These are phyloP conservation scores for Ehretia macrophylla DNA, from an alignment of 257 asterid genomes.

Conservation along the genomic window DNA sequence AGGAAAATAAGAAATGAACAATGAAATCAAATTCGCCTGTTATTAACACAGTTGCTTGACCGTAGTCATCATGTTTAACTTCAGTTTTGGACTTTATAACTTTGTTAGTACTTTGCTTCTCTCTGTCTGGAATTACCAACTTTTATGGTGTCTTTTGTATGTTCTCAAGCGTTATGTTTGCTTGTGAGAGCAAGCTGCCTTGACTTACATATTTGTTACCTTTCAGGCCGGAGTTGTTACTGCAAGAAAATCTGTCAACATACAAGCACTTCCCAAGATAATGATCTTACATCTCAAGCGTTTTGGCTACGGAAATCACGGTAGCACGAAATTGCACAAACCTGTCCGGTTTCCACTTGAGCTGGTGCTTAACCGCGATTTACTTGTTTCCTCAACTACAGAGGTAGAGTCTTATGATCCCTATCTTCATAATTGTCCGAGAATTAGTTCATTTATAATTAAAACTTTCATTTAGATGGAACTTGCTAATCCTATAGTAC, in stretches of 20 bases:
- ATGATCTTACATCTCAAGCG: constrained; percentile 90
- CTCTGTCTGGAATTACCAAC: no score
- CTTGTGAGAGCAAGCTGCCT: background rate
- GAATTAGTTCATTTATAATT: no score
- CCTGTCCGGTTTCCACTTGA: constrained; percentile 71
- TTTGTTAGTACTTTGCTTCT: no score
- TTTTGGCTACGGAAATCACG: constrained; percentile 61
- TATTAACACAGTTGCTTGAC: no score
- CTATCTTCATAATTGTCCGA: no score
- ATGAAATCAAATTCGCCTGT: no score
- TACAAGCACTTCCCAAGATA: constrained; percentile 74
- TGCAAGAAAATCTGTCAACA: constrained; percentile 69
- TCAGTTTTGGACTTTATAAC: no score
- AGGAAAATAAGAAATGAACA: no score
- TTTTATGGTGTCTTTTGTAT: background rate
- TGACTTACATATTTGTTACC: constrained; percentile 2
- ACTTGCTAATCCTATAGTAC: no score
- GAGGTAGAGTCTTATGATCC: constrained; percentile 45
- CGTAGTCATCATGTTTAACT: no score
- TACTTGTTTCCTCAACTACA: constrained; percentile 54
- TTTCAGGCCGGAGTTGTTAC: constrained; percentile 65
- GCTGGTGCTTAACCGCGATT: constrained; percentile 64
- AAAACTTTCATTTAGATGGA: no score
- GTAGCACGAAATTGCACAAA: constrained; percentile 88
- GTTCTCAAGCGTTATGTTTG: background rate